A percentile compares a stretch with the other conserved stretches of the same genome.
These are phyloP conservation scores for Aegilops speltoides DNA, from an alignment of 176 grass and related monocot species.

Conservation along the genomic window DNA sequence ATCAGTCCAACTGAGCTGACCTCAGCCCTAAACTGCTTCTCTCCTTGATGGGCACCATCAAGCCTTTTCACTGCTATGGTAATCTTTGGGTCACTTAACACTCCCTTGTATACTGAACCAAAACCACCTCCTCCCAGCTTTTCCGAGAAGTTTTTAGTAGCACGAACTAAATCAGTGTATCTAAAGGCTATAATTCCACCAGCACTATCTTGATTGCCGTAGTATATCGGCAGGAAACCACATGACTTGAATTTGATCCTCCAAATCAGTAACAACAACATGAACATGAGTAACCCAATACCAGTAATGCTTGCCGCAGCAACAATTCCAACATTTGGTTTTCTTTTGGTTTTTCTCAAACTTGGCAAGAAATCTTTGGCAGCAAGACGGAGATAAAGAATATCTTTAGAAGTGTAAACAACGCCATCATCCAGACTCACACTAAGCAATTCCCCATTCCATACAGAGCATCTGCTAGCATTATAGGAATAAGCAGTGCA, in stretches of 20 bases:
- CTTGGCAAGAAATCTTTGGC: background rate
- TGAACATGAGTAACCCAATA: background rate
- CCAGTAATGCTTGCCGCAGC: background rate
- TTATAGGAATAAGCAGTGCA: background rate
- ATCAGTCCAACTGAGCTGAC: background rate
- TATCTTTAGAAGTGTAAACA: background rate
- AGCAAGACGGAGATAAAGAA: background rate
- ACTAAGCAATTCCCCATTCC: background rate
- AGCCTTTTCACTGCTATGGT: background rate
- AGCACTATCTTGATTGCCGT: background rate
- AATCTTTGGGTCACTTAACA: background rate
- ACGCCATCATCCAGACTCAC: background rate
- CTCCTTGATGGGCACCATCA: background rate
- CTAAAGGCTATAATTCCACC: background rate
- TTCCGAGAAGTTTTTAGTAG: background rate
- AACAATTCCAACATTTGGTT: background rate
- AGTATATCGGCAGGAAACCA: background rate
- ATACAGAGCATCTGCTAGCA: background rate
- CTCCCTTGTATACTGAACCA: background rate
- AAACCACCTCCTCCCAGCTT: background rate
- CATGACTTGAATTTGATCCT: background rate
- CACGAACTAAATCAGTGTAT: background rate
- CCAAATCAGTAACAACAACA: background rate
- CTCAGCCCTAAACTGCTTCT: conserved; percentile 1
- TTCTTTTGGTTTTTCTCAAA: background rate